Evolutionary conservation across 257 asterid species (phyloP).

Genomic region (Capsicum chinense): DNA sequence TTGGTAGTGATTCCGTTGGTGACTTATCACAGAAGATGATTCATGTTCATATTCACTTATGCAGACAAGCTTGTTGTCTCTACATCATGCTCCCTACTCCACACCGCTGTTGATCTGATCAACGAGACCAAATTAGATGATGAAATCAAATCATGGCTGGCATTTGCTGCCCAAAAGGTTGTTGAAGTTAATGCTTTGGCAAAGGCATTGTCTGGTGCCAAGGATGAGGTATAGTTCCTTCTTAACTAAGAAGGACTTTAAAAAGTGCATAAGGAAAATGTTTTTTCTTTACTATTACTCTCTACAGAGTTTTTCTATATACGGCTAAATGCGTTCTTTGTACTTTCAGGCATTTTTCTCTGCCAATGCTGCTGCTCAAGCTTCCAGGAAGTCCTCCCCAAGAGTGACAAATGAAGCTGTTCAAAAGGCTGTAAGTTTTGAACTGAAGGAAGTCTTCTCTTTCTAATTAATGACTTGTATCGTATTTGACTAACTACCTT

Average conservation of each 20-base stretch:
- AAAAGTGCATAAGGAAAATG: background rate
- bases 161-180: slow-evolving; percentile 96
- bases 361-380: slow-evolving; percentile 86
- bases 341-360: slow-evolving; percentile 72
- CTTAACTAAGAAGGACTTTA: background rate
- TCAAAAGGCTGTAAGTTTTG: slow-evolving; percentile 90
- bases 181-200: slow-evolving; percentile 95
- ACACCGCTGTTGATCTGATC: slow-evolving; percentile 92
- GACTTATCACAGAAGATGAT: background rate
- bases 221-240: slow-evolving; percentile 68
- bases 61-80: slow-evolving; percentile 96
- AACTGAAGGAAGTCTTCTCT: background rate
- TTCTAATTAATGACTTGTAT: slow-evolving; percentile 25
- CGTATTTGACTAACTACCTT: background rate
- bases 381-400: slow-evolving; percentile 95
- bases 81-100: slow-evolving; percentile 87
- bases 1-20: slow-evolving; percentile 10
- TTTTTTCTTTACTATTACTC: background rate
- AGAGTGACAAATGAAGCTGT: slow-evolving; percentile 91
- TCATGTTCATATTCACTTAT: background rate
- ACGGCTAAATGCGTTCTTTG: slow-evolving; percentile 21
- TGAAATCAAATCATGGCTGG: slow-evolving; percentile 95
- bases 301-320: background rate
- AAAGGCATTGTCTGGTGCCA: slow-evolving; percentile 80
- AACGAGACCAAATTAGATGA: slow-evolving; percentile 86